A percentile compares a stretch with the other conserved stretches of the same genome.
Evolutionary conservation across 441 rosid species (phyloP).

Genomic region (Melastoma candidum): DNA sequence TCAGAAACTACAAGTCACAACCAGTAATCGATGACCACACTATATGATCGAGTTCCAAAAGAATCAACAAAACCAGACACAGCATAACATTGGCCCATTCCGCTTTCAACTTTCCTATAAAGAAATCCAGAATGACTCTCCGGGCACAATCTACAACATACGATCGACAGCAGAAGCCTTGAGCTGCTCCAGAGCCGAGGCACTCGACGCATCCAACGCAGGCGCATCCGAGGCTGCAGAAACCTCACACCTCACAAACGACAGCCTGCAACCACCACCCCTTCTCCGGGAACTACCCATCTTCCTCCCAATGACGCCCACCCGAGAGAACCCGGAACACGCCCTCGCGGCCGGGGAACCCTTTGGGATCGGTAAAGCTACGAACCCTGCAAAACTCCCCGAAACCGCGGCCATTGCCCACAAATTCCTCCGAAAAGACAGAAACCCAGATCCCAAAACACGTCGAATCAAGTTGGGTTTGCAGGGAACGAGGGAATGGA

Average conservation of each 20-base stretch:
- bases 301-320: conserved; percentile 13
- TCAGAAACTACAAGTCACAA: too few species aligned
- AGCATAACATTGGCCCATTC: too few species aligned
- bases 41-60: too few species aligned
- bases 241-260: conserved; percentile 37
- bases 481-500: too few species aligned
- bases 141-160: conserved; percentile 18
- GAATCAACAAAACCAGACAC: too few species aligned
- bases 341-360: conserved; percentile 24
- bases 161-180: conserved; percentile 74
- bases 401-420: conserved; percentile 50
- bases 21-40: too few species aligned
- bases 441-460: too few species aligned
- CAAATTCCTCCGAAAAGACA: neutral
- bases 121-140: too few species aligned
- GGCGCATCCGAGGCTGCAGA: conserved; percentile 25
- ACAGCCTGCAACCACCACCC: conserved; percentile 23
- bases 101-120: too few species aligned
- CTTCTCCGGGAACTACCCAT: conserved; percentile 12
- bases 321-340: conserved; percentile 23
- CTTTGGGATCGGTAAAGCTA: conserved; percentile 32
- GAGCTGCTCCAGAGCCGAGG: conserved; percentile 84
- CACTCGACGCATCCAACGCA: conserved; percentile 38
- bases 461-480: too few species aligned
- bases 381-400: conserved; percentile 44